A percentile compares a stretch with the other conserved stretches of the same genome.
Evolutionary conservation across 2,329 filamentous ascomycete genomes (phyloP).

Genomic region (Fusarium hainanense): DNA sequence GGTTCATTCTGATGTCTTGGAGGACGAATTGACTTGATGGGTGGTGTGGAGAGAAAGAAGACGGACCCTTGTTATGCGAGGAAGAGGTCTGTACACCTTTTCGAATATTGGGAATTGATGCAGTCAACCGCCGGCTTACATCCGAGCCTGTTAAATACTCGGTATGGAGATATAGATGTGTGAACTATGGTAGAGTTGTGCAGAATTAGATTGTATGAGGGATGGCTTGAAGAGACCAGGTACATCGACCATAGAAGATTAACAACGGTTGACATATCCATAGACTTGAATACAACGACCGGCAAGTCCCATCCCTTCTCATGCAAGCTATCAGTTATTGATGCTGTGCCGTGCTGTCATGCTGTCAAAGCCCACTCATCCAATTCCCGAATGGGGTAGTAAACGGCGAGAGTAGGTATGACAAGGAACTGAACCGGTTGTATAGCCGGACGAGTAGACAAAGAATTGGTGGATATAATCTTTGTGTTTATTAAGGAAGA

Average conservation of each 20-base stretch:
- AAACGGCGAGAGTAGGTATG: conserved; percentile 7
- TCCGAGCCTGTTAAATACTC: conserved; percentile 15
- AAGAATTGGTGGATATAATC: background rate
- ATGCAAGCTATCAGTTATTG: background rate
- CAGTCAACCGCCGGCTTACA: conserved; percentile 17
- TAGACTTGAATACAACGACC: background rate
- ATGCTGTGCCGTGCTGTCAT: conserved; percentile 9
- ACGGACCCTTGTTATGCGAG: conserved; percentile 36
- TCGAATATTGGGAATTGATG: conserved; percentile 6
- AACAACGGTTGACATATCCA: background rate
- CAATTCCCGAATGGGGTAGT: conserved; percentile 8
- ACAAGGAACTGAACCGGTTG: conserved; percentile 2
- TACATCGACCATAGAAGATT: background rate
- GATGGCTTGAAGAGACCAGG: background rate
- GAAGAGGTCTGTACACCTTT: conserved; percentile 39
- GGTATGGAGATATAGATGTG: background rate
- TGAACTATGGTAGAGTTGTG: background rate
- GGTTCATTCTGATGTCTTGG: background rate
- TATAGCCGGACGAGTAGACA: conserved; percentile 2
- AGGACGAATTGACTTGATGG: conserved; percentile 3
- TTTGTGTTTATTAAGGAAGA: background rate
- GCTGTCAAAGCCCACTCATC: conserved; percentile 2
- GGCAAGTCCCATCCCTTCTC: background rate
- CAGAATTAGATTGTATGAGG: rapidly evolving
- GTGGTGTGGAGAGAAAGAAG: conserved; percentile 40